These are phyloP conservation scores for Termitomyces bulborhizus DNA, from an alignment of 768 basidiomycete species.

Conservation along the genomic window DNA sequence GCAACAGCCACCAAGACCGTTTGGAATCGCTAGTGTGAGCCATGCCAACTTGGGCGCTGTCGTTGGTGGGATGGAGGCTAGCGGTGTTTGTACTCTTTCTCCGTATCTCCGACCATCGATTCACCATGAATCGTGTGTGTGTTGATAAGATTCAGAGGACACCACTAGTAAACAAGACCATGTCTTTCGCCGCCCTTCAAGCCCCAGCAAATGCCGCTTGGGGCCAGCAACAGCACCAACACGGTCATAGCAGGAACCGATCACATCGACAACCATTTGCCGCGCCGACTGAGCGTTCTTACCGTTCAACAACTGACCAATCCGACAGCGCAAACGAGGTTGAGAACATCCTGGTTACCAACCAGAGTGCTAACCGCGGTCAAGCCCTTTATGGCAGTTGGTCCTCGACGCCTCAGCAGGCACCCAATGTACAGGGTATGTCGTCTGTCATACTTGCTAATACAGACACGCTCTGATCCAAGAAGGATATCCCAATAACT, in stretches of 20 bases:
- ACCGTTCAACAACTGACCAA: constrained; percentile 46
- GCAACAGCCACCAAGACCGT: constrained; percentile 5
- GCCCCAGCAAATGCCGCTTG: constrained; percentile 20
- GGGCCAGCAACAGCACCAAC: constrained; percentile 26
- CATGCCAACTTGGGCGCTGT: constrained; percentile 46
- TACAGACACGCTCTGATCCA: neutral
- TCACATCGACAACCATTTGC: constrained; percentile 47
- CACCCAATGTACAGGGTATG: constrained; percentile 15
- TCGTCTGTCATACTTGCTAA: neutral
- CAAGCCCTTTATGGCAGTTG: constrained; percentile 28
- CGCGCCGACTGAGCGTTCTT: constrained; percentile 30
- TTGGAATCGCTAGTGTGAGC: constrained; percentile 13
- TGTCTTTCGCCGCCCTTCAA: constrained; percentile 19
- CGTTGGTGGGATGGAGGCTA: constrained; percentile 61
- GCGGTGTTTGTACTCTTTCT: constrained; percentile 37
- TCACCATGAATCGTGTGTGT: neutral
- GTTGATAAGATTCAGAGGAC: constrained; percentile 58
- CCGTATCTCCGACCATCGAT: neutral
- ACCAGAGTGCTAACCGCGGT: constrained; percentile 13
- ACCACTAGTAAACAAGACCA: constrained; percentile 50
- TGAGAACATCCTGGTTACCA: constrained; percentile 52
- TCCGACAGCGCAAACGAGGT: constrained; percentile 70
- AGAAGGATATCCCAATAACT: constrained; percentile 3
- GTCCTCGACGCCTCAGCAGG: constrained; percentile 22
- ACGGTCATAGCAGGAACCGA: constrained; percentile 24